Evolutionary conservation across 2,329 filamentous ascomycete species (phyloP), one percentile per base, ranked within the genome.

Genomic region (Aspergillus neotritici): DNA sequence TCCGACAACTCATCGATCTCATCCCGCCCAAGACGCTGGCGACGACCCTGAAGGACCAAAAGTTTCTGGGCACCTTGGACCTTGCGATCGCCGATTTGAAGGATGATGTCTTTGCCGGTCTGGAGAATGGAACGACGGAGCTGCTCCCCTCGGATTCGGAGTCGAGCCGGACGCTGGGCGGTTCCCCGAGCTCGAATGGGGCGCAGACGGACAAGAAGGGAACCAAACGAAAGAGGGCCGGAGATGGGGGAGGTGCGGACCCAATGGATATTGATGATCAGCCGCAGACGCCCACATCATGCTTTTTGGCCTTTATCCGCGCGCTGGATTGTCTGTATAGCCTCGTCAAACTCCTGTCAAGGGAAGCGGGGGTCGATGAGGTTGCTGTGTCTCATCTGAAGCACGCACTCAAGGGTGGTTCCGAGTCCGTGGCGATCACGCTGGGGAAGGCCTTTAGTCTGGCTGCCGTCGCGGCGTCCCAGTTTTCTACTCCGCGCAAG

Each of bases 1-100:
- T 86, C 43, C 73, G 79, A 66, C 80, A 81, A 71, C 70, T 87
- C 2, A 72, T 85, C 41, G 80, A 82, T 54, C 74, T 80, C n/a
- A 78, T 91, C 13, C 83, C 86, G 0, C 69, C 81, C 0, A 82
- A 84, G 35, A 82, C 80, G 9, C 72, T 87, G 16, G 85, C 86
- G 7, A 81, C 82, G 45, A 80, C 85, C 4, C 73, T 94, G 5
- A 81, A 79, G 15, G 82, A 89, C 45, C 75, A 83, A 44, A 76
- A 79, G 35, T 87, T 94, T 41, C 67, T 86, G 29, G 65, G 68
- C 1, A 77, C 87, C 8, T 62, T 94, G 33, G 79, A 83, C 54
- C 77, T 80, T 54, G 79, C 83, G 0, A 65, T 89, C 37, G 73
- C 78, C 37, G 83, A 88, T 39, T 50, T 70, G 50, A 57, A 60